These are phyloP conservation scores for Mortierella antarctica DNA, from an alignment of 192 early-diverging fungal species.

Conservation along the genomic window DNA sequence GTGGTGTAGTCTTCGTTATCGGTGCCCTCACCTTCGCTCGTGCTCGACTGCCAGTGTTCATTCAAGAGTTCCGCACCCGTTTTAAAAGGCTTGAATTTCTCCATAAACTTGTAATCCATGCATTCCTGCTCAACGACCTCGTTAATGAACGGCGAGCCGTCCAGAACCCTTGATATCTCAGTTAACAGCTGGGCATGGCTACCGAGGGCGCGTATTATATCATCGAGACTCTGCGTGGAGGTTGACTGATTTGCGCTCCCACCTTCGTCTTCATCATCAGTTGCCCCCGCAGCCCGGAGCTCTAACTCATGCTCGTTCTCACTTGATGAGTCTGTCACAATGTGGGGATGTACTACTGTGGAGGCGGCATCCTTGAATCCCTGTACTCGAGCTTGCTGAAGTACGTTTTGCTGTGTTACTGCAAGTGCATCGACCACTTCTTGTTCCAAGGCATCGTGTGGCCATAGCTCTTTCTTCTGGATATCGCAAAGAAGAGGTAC, in stretches of 20 bases:
- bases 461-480: background rate
- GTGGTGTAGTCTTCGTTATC: background rate
- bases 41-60: background rate
- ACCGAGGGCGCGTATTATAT: background rate
- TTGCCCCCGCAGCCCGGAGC: background rate
- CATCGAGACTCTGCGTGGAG: background rate
- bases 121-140: background rate
- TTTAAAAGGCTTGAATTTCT: background rate
- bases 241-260: too few relatives aligned
- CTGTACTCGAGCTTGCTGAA: background rate
- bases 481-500: background rate
- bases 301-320: background rate
- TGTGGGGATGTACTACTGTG: background rate
- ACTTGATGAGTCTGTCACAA: too few relatives aligned
- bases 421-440: background rate
- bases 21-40: background rate
- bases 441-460: background rate
- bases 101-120: background rate
- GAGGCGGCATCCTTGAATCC: background rate
- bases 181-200: background rate
- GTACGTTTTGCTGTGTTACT: background rate
- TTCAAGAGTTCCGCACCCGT: background rate
- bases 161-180: background rate
- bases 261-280: too few relatives aligned
- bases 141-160: background rate